Percentiles rank a stretch among this genome's conserved stretches.
Evolutionary conservation across 1,139 yeast genomes (phyloP).

Genomic region (Yamadazyma spencermartinsiae): DNA sequence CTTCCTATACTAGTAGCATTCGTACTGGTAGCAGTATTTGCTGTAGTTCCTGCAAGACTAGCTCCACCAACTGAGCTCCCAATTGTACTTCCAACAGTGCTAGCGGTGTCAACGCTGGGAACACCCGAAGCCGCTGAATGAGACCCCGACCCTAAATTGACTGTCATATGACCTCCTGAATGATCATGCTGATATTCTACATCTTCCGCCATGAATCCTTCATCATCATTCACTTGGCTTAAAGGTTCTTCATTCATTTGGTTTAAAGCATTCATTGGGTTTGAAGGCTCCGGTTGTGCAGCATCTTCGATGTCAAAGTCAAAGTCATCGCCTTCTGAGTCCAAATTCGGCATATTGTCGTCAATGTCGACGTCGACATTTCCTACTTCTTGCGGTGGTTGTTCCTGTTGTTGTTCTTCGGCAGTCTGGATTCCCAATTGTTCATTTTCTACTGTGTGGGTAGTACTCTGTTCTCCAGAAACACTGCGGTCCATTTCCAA

Average conservation of each 20-base stretch:
- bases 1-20: slow-evolving; percentile 1
- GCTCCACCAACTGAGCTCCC: not conserved
- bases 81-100: not conserved
- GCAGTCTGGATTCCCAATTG: not conserved
- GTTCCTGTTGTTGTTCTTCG: not conserved
- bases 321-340: slow-evolving; percentile 11
- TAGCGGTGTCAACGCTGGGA: not conserved
- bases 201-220: slow-evolving; percentile 56
- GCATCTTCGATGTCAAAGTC: slow-evolving; percentile 13
- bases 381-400: not conserved
- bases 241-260: slow-evolving; percentile 6
- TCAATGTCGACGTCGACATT: slow-evolving; percentile 11
- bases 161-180: slow-evolving; percentile 14
- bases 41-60: not conserved
- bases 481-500: slow-evolving; percentile 28
- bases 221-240: slow-evolving; percentile 19
- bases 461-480: not conserved
- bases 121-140: slow-evolving; percentile 1
- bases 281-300: no score
- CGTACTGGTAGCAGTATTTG: slow-evolving; percentile 1
- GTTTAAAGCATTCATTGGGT: no score
- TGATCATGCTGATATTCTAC: slow-evolving; percentile 61
- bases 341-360: slow-evolving; percentile 16
- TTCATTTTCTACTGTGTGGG: slow-evolving; percentile 13
- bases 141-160: not conserved